Base-by-base conservation (phyloP, 805 yeast species). In the Metschnikowia bowlesiae region DNA sequence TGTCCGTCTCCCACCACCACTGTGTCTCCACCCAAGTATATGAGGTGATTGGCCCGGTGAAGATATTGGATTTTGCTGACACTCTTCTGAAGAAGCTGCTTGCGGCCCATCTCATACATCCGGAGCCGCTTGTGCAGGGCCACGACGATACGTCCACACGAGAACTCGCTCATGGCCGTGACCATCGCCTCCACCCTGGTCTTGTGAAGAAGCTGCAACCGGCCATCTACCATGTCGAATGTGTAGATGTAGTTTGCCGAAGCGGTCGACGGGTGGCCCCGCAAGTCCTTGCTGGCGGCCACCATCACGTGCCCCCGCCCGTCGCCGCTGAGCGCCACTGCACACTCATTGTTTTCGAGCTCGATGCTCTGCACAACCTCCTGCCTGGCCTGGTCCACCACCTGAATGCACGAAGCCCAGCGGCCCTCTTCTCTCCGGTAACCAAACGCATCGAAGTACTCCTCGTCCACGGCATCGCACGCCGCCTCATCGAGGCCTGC, bases 51-150 rank as follows among this genome's bases (percentile, higher is more conserved):
- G 14, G 89, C 82, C 42, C 73, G 73, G 3, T 74, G 70, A 22
- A 70, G 44, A 11, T 76, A 62, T 1, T 78, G 71, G 8, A 86
- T 56, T 4, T 59, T 64, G 1, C 78, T 62, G 6, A 83, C 78
- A 0, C 85, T 71, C 62, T 87, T 89, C 50, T 85, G 76, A 50
- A 94, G 70, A 36, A 92, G 70, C 61, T 91, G 97, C 55, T 85
- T 87, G 58, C 75, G 74, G 1, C 99, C 99, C 30, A 89, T 54
- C 29, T 84, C 91, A 62, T 78, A 90, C 8, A 87, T 56, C 34
- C 87, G 68, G 44, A 92, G 57, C 44, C 67, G 64, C 40, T 76
- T 71, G 0, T 75, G 77, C 44, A 80, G 57, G 0, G 88, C 91
- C 1, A 79, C 84, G 1, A 90, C 64, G 1, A 90, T 62, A 52